Evolutionary conservation across 116 monocot genomes (phyloP), one percentile per base, ranked within the genome.

Genomic region (Phalaenopsis hybrid): DNA sequence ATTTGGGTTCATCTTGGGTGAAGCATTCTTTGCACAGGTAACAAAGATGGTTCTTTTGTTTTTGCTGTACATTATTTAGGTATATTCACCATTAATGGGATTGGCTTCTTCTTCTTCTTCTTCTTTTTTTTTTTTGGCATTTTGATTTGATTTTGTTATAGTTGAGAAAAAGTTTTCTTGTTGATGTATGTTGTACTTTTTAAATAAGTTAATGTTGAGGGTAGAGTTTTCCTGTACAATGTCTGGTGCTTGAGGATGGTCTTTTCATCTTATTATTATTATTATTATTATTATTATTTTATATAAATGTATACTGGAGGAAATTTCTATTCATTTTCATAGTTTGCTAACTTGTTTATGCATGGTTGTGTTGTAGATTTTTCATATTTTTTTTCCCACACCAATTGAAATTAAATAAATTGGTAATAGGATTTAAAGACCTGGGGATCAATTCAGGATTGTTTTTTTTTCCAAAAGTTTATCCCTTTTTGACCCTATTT

Each of bases 61-160:
- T 74, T 49, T 77, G 41, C 11, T 77, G 77, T 77, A 77, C 77
- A 77, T 77, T 77, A 77, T 50, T 52, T 75, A 45, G 75, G n/a
- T 75, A 72, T 17, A 72, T 72, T 37, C 37, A 41, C 72, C 72
- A 25, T 41, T 72, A 34, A 37, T 33, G 72, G 37, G 72, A 41
- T 72, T 72, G 72, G 72, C 72, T 72, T 6, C 20, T 31, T 72
- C 28, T 67, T 6, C 16, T 72, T 33, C 37, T 72, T 72, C 15
- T 13, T 37, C 16, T 33, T 23, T 23, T n/a, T 21, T 8, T 21
- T 23, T 63, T 58, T 58, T 1, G 57, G 31, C 28, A 70, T 70
- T 37, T 72, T 15, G 23, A 23, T 25, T 65, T 65, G 65, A 28
- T 65, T 65, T 65, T 10, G 65, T 65, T 28, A 25, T 25, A 8